phyloP scores from a whole-genome alignment of 768 basidiomycete species.

The Daedalea quercina region DNA sequence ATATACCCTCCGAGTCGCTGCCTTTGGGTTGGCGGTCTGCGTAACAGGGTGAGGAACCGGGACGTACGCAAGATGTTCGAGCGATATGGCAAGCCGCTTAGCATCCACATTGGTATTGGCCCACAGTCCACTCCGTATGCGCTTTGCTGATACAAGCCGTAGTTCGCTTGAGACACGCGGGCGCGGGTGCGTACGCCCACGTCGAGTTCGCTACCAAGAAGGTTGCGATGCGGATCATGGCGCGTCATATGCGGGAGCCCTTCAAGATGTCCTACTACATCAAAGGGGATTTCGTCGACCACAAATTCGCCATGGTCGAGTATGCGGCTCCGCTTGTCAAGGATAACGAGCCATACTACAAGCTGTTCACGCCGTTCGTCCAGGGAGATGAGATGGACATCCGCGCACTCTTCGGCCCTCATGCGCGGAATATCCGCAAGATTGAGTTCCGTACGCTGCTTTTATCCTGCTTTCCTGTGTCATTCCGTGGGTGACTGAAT shows the following conservation, averaged over 20 bases:
- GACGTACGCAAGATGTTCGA: not conserved
- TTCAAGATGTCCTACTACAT: not conserved
- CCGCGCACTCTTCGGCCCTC: not conserved
- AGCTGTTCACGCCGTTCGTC: not conserved
- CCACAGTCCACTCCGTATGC: not conserved
- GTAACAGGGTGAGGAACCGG: not conserved
- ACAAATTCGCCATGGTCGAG: not conserved
- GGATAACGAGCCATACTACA: not conserved
- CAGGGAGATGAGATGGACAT: not conserved
- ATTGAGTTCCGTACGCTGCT: not conserved
- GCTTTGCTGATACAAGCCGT: not conserved
- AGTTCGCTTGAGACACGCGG: not conserved
- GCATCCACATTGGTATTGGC: not conserved
- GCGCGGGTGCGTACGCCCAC: not conserved
- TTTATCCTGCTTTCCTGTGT: not conserved
- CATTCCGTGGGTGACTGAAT: not conserved
- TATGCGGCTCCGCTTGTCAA: not conserved
- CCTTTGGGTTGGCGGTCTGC: conserved; percentile 3
- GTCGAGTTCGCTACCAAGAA: not conserved
- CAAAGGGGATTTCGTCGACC: not conserved
- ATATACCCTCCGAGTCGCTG: not conserved
- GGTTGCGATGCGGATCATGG: not conserved
- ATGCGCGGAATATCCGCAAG: not conserved
- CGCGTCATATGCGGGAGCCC: not conserved
- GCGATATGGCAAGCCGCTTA: not conserved